phyloP scores from a whole-genome alignment of 2,329 filamentous ascomycete genomes.

The Trichoderma harzianum region DNA sequence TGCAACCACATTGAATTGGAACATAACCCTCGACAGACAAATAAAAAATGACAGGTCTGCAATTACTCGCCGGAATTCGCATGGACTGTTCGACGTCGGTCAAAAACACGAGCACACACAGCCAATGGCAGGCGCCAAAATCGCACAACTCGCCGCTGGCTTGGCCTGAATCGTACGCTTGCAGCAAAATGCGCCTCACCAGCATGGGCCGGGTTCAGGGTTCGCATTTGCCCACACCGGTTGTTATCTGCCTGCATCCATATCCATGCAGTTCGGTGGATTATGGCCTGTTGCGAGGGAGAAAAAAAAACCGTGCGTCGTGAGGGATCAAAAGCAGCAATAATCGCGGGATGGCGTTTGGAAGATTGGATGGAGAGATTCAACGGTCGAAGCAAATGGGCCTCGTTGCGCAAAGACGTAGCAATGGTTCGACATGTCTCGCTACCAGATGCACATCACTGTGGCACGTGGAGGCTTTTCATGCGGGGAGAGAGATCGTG shows the following conservation, averaged over 20 bases:
- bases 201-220: conserved; percentile 4
- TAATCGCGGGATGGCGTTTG: not conserved
- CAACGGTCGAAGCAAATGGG: not conserved
- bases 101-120: not conserved
- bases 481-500: conserved; percentile 14
- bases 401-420: not conserved
- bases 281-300: not conserved
- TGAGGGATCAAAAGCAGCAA: not conserved
- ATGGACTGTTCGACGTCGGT: not conserved
- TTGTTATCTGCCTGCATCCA: conserved; percentile 2
- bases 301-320: not conserved
- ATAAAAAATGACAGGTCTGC: not conserved
- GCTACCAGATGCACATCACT: conserved; percentile 9
- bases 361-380: not conserved
- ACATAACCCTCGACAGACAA: not conserved
- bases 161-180: conserved; percentile 13
- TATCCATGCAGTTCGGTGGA: conserved; percentile 1
- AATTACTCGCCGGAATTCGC: not conserved
- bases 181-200: not conserved
- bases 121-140: not conserved
- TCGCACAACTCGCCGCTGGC: not conserved
- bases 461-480: conserved; percentile 4
- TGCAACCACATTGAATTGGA: not conserved
- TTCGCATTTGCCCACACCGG: not conserved
- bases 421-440: not conserved